These are phyloP conservation scores for Leccinum arenicola DNA, from an alignment of 768 basidiomycete genomes.

Conservation along the genomic window DNA sequence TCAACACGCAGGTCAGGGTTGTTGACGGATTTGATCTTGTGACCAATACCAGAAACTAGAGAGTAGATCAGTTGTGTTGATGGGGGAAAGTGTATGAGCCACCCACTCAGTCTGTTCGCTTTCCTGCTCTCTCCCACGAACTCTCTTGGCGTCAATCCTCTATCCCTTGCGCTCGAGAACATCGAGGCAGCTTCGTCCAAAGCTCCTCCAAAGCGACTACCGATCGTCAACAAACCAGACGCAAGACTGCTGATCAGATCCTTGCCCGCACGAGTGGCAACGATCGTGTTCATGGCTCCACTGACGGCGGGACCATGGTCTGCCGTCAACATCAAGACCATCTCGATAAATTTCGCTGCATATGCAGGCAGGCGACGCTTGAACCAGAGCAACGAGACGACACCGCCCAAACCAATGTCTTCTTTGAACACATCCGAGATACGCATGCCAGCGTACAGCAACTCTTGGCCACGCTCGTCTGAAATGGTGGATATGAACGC, in stretches of 20 bases:
- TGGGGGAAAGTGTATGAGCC: not conserved
- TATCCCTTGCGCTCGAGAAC: constrained; percentile 90
- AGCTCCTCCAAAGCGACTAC: constrained; percentile 97
- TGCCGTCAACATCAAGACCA: constrained; percentile 99
- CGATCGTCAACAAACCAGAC: constrained; percentile 95
- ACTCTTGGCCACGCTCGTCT: constrained; percentile 98
- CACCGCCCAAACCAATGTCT: constrained; percentile 95
- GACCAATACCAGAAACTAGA: constrained; percentile 92
- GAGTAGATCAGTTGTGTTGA: constrained; percentile 5
- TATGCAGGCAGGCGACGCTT: constrained; percentile 89
- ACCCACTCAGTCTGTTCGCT: constrained; percentile 85
- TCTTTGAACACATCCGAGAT: constrained; percentile 99
- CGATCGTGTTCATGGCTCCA: constrained; percentile 99
- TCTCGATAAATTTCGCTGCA: constrained; percentile 99
- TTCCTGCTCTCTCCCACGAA: constrained; percentile 94
- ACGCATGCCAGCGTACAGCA: constrained; percentile 97
- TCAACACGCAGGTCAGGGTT: constrained; percentile 93
- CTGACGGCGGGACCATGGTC: constrained; percentile 99
- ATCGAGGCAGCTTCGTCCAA: constrained; percentile 96
- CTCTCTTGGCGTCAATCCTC: constrained; percentile 94
- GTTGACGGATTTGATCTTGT: constrained; percentile 99
- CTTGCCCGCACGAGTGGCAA: constrained; percentile 98
- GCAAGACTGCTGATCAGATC: constrained; percentile 96
- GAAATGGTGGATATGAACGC: constrained; percentile 99
- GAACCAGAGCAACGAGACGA: constrained; percentile 96